Percentiles rank a stretch among this genome's conserved stretches.
phyloP scores from a whole-genome alignment of 768 basidiomycete species.

The Russula dissimulans region DNA sequence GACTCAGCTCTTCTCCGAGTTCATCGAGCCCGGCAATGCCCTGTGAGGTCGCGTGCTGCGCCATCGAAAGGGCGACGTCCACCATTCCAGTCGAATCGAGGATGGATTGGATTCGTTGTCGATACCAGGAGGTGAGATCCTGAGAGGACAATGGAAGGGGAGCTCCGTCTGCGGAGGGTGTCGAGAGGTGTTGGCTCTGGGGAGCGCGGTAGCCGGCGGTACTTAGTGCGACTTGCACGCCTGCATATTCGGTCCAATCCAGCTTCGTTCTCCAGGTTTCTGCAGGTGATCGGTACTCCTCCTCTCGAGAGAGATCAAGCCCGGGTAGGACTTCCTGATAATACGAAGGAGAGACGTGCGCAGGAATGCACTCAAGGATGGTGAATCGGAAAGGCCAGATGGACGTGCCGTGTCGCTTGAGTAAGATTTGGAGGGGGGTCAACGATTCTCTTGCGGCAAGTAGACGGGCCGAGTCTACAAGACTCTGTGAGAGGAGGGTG shows the following conservation, averaged over 20 bases:
- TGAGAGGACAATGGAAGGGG: slow-evolving; percentile 34
- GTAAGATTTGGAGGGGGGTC: slow-evolving; percentile 46
- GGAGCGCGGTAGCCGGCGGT: slow-evolving; percentile 21
- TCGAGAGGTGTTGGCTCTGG: not conserved
- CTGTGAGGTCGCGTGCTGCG: slow-evolving; percentile 81
- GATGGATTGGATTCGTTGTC: slow-evolving; percentile 47
- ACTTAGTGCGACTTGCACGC: slow-evolving; percentile 36
- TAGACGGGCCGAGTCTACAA: slow-evolving; percentile 50
- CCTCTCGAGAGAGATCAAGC: slow-evolving; percentile 39
- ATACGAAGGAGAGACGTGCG: slow-evolving; percentile 54
- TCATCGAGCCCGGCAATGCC: slow-evolving; percentile 72
- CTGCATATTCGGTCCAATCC: slow-evolving; percentile 51
- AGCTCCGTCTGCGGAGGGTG: slow-evolving; percentile 1
- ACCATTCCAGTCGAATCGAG: slow-evolving; percentile 64
- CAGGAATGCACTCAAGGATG: slow-evolving; percentile 68
- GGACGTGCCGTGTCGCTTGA: slow-evolving; percentile 42
- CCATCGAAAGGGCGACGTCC: slow-evolving; percentile 64
- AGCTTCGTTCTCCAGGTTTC: slow-evolving; percentile 41
- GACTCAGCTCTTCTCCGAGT: slow-evolving; percentile 84
- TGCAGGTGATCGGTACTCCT: slow-evolving; percentile 30
- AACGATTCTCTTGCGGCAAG: slow-evolving; percentile 59
- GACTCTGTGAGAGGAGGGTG: slow-evolving; percentile 50
- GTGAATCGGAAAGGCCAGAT: slow-evolving; percentile 64
- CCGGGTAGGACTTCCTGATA: slow-evolving; percentile 57
- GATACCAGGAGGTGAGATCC: slow-evolving; percentile 71